Evolutionary conservation across 345 rosid species (phyloP).

Genomic region (Carallia brachiata): DNA sequence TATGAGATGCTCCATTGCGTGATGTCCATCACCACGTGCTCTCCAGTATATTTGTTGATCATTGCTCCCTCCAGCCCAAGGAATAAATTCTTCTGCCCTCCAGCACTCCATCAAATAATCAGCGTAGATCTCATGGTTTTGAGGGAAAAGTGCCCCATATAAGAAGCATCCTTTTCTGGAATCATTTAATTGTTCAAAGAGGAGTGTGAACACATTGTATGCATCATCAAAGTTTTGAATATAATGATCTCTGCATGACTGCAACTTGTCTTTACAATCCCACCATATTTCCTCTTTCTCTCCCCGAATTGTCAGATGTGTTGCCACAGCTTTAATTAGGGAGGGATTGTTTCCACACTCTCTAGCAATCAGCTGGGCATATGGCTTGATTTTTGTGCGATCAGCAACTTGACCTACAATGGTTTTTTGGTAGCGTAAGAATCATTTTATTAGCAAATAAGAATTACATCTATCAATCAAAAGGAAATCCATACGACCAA

Average conservation of each 20-base stretch:
- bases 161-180: constrained; percentile 8
- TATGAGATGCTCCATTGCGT: constrained; percentile 8
- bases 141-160: constrained; percentile 26
- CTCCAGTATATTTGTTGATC: not conserved
- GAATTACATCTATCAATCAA: too few species aligned
- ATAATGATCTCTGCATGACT: not conserved
- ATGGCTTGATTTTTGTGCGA: not conserved
- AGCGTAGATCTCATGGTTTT: constrained; percentile 14
- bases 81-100: constrained; percentile 25
- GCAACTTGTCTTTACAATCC: not conserved
- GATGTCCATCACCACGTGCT: constrained; percentile 12
- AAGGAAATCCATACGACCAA: too few species aligned
- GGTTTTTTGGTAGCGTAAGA: too few species aligned
- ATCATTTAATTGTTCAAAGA: constrained; percentile 1
- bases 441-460: too few species aligned
- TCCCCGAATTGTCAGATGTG: not conserved
- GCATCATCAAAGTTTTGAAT: constrained; percentile 4
- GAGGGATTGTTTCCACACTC: constrained; percentile 15
- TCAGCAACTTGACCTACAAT: constrained; percentile 1
- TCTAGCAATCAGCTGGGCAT: not conserved
- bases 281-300: not conserved
- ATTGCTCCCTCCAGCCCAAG: not conserved
- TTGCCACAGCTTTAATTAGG: constrained; percentile 4
- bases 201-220: constrained; percentile 18
- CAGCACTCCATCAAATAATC: constrained; percentile 31